Conservation (phyloP, 805 yeast species). For the Wickerhamomyces chambardii region DNA sequence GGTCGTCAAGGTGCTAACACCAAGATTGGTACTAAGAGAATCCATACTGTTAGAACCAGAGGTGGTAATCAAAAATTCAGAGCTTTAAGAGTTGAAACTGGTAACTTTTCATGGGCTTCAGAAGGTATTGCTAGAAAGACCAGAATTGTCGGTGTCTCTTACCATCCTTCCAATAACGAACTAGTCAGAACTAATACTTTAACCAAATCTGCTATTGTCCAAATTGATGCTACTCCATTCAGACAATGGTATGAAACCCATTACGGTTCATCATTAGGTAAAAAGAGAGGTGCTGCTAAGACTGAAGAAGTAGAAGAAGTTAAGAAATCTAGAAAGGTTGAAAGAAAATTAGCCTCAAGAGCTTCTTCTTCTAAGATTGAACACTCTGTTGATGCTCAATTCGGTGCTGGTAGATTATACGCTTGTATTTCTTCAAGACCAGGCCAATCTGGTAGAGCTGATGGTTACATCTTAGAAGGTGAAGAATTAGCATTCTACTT, state of each 20-base stretch:
- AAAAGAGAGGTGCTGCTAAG: conserved; percentile 55
- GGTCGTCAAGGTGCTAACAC: conserved; percentile 99
- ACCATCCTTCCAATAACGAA: conserved; percentile 99
- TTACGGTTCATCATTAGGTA: conserved; percentile 92
- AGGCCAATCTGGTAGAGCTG: conserved; percentile 99
- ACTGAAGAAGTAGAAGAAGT: conserved; percentile 50
- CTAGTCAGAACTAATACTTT: conserved; percentile 99
- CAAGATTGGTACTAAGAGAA: conserved; percentile 98
- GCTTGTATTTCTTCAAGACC: conserved; percentile 99
- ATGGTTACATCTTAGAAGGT: conserved; percentile 99
- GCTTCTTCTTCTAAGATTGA: conserved; percentile 79
- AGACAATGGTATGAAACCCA: conserved; percentile 98
- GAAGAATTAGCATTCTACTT: conserved; percentile 99
- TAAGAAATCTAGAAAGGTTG: conserved; percentile 68
- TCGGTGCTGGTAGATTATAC: conserved; percentile 98
- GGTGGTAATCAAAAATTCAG: conserved; percentile 99
- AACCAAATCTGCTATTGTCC: conserved; percentile 98
- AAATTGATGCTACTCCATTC: conserved; percentile 99
- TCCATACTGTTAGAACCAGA: conserved; percentile 98
- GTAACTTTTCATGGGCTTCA: conserved; percentile 99
- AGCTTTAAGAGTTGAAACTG: conserved; percentile 98
- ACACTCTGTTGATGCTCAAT: conserved; percentile 88
- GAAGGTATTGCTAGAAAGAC: conserved; percentile 99
- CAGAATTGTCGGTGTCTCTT: conserved; percentile 95
- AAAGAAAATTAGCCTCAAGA: conserved; percentile 93